Evolutionary conservation across 768 basidiomycete species (phyloP).

Genomic region (Leccinellum luteum): DNA sequence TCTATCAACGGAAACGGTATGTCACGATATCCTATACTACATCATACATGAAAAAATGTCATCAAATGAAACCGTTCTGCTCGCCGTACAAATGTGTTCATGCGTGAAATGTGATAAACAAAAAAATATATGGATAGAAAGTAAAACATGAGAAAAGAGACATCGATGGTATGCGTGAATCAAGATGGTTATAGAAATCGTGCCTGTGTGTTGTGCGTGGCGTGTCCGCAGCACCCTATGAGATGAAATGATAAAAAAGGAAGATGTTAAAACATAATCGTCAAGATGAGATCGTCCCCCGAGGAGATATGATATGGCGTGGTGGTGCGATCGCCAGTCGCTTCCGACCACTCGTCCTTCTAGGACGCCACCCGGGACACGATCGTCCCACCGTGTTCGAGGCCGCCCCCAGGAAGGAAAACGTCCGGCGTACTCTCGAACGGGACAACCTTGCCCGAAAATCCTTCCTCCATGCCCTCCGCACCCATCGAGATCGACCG

Average conservation of each 20-base stretch:
- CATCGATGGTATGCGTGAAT: background rate
- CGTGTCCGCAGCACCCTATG: constrained; percentile 12
- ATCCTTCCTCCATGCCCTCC: constrained; percentile 17
- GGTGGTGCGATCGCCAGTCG: background rate
- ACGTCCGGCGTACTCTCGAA: constrained; percentile 35
- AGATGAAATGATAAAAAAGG: background rate
- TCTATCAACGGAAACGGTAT: constrained; percentile 1
- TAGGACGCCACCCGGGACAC: constrained; percentile 35
- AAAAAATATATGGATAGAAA: background rate
- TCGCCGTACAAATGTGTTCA: constrained; percentile 9
- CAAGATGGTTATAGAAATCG: constrained; percentile 7
- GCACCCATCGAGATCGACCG: constrained; percentile 8
- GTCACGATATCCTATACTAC: background rate
- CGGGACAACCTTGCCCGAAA: constrained; percentile 30
- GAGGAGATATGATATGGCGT: background rate
- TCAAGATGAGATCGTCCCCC: background rate
- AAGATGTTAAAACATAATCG: background rate
- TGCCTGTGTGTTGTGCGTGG: constrained; percentile 3
- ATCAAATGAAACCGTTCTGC: background rate
- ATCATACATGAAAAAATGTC: constrained; percentile 5
- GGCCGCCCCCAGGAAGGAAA: constrained; percentile 27
- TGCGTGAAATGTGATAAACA: background rate
- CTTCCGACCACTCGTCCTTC: background rate
- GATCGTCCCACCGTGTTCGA: constrained; percentile 35
- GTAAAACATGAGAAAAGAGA: constrained; percentile 2